Evolutionary conservation across 2,329 filamentous ascomycete species (phyloP).

Genomic region (Neonectria sp.): DNA sequence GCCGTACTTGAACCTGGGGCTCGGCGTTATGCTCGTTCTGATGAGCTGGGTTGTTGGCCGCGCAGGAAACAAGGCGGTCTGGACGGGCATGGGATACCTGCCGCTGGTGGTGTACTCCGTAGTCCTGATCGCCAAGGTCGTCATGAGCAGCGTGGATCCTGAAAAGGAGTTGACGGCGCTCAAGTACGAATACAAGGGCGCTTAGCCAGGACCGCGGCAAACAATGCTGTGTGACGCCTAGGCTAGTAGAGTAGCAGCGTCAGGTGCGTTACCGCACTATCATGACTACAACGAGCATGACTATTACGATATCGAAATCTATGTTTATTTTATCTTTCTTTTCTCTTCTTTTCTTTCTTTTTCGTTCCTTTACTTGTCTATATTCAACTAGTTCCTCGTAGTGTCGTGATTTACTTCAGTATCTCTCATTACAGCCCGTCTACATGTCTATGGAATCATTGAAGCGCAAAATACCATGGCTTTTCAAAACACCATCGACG

Average conservation of each 20-base stretch:
- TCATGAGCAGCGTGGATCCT: conserved; percentile 79
- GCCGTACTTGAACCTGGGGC: conserved; percentile 71
- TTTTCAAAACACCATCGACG: conserved; percentile 88
- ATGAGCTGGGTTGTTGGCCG: conserved; percentile 58
- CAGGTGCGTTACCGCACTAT: conserved; percentile 5
- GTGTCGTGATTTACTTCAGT: conserved; percentile 32
- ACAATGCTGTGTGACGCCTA: neutral
- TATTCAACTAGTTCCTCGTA: conserved; percentile 27
- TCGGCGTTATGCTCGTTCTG: conserved; percentile 68
- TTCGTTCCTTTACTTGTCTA: conserved; percentile 35
- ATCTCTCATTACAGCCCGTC: conserved; percentile 46
- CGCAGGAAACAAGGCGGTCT: conserved; percentile 53
- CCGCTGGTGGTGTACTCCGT: conserved; percentile 73
- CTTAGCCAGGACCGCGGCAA: conserved; percentile 54
- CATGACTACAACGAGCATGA: conserved; percentile 10
- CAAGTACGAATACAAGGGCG: conserved; percentile 78
- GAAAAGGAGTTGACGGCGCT: conserved; percentile 74
- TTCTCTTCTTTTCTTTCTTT: conserved; percentile 27
- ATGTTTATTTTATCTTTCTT: conserved; percentile 33
- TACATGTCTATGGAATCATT: conserved; percentile 89
- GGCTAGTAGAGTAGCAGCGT: neutral
- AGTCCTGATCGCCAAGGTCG: conserved; percentile 72
- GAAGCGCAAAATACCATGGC: conserved; percentile 90
- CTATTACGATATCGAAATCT: conserved; percentile 15
- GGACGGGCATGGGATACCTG: conserved; percentile 64